Base-by-base conservation (phyloP, 768 basidiomycete species). In the Termitomyces sp. region DNA sequence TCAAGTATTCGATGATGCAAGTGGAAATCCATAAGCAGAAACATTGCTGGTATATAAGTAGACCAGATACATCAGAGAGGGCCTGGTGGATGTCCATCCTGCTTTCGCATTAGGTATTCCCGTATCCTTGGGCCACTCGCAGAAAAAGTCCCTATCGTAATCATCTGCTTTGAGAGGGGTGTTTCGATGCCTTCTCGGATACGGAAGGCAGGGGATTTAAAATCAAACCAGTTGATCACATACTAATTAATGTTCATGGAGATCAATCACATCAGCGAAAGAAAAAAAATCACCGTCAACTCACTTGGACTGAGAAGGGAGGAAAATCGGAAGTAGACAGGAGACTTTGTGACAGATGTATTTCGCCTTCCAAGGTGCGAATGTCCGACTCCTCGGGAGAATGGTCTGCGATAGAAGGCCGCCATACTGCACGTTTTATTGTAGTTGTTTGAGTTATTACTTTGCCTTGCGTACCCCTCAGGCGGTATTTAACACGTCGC, bases 371-470 rank as follows among this genome's bases (percentile, higher is more conserved):
- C 20, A 66, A 44, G n/a, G 24, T 9, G 3, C 60, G 57, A 3
- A 30, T 30, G 12, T 33, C 26, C 18, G 46, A 13, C 7, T 32
- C 58, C 36, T 30, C 35, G 7, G 48, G 35, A 36, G 35, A 33
- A 18, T 36, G 45, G 24, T 52, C 42, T 26, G 12, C 16, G n/a
- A 12, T 30, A 2, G 51, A 38, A 7, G 47, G 13, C 63, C 68
- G 69, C 74, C 73, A 76, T 2, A 68, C 66, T 3, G 71, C 72
- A n/a, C 48, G 58, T 26, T 62, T 62, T 7, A 70, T 42, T 33
- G 61, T 58, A 3, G 46, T 28, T 22, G 50, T 54, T 40, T 61
- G 42, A 44, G 53, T 58, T 30, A 46, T 48, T 24, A 28, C 20
- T 9, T 33, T 55, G 24, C 50, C 36, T 10, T 54, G 55, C 4